Evolutionary conservation across 208 protist species (phyloP), one percentile per base, ranked within the genome.

Genomic region (Trypanosoma caninum): DNA sequence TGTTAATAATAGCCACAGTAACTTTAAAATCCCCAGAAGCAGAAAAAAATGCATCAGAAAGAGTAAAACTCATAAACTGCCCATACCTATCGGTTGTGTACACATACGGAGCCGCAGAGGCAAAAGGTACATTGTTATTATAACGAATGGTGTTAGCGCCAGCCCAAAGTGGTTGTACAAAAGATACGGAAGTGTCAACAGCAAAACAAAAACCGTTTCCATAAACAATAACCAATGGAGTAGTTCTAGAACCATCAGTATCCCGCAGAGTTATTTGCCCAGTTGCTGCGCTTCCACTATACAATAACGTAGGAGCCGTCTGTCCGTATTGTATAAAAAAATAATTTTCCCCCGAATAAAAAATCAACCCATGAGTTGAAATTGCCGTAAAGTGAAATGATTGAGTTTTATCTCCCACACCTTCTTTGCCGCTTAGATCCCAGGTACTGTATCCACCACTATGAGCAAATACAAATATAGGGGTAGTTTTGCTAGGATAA

Each of bases 171-270:
- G 31, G 41, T 53, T 13, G 46, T 23, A 14, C 37, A 33, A 20
- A 28, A 40, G 25, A 8, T 27, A 16, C 23, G 40, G 59, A 65
- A 25, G 59, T 65, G 23, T 57, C 37, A 33, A 57, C 48, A 14
- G 59, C 59, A 42, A 65, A 57, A 31, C 16, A 57, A 38, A 65
- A 65, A 10, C 7, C n/a, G 7, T 46, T 23, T 35, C 59, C 59
- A 56, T 50, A 57, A 22, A 65, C 20, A n/a, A 65, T 40, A 23
- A 48, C 59, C 10, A 23, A 34, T 37, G 59, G 51, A 38, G 31
- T 48, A 11, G 27, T 23, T 34, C 35, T 5, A 37, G 25, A 8
- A 47, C 25, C 37, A 30, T 65, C 48, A 23, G 33, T 0, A 16
- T 18, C 48, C 25, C 23, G 47, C 48, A 65, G 11, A 3, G 46